These are phyloP conservation scores for Mucor saturninus DNA, from an alignment of 371 early-diverging fungal genomes.

Conservation along the genomic window DNA sequence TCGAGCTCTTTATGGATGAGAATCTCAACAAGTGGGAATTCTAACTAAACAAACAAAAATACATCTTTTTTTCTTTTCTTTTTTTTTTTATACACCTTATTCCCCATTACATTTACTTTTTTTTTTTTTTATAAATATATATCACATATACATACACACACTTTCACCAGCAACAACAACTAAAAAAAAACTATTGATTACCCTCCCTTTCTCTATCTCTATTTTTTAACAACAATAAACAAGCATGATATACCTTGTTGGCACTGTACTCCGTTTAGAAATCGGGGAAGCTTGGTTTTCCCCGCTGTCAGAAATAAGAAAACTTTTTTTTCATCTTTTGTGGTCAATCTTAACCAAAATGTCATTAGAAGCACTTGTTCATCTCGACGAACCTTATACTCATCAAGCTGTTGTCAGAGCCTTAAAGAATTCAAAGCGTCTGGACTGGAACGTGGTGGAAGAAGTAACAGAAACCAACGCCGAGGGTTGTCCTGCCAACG, in stretches of 20 bases:
- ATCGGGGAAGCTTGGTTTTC: too few relatives aligned
- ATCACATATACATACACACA: background rate
- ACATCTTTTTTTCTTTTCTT: background rate
- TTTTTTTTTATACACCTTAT: background rate
- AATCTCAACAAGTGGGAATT: slow-evolving; percentile 53
- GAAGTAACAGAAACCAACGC: slow-evolving; percentile 20
- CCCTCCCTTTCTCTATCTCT: too few relatives aligned
- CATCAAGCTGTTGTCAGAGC: slow-evolving; percentile 44
- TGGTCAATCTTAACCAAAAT: background rate
- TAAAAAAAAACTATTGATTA: too few relatives aligned
- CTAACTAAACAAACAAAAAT: slow-evolving; percentile 9
- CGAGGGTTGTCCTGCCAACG: slow-evolving; percentile 17
- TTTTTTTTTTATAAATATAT: too few relatives aligned
- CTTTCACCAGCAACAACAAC: too few relatives aligned
- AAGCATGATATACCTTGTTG: too few relatives aligned
- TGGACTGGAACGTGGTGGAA: slow-evolving; percentile 34
- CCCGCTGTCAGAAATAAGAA: too few relatives aligned
- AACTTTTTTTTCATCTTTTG: background rate
- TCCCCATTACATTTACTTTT: too few relatives aligned
- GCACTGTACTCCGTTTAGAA: too few relatives aligned
- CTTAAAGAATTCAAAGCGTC: slow-evolving; percentile 26
- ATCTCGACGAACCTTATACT: slow-evolving; percentile 53
- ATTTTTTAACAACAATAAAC: too few relatives aligned
- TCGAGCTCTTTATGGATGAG: slow-evolving; percentile 52
- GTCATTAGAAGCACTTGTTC: slow-evolving; percentile 39